Base-by-base conservation (phyloP, 2,329 filamentous ascomycete genomes). In the Pseudogymnoascus sp. region DNA sequence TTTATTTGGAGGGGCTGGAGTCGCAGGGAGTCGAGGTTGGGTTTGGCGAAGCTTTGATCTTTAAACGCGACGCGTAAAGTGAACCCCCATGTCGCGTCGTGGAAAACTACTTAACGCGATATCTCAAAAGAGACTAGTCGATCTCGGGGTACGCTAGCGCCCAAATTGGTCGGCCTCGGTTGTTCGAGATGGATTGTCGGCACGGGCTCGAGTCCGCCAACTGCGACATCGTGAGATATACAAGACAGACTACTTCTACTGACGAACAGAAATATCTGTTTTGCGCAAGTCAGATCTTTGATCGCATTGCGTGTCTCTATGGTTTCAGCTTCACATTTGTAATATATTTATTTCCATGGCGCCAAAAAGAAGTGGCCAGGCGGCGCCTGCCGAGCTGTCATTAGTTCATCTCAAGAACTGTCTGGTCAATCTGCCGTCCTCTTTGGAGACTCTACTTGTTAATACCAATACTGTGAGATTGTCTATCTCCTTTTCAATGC, bases 361-460 rank as follows among this genome's bases (percentile, higher is more conserved):
- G 27, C 58, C 59, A 42, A 61, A 61, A 33, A 17, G 67, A 41
- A 84, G 81, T 72, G 78, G 79, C 73, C 82, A 81, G 69, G 82
- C 89, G 44, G 87, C 87, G 35, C 82, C 88, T 65, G 92, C 91
- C 63, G 92, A 96, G 78, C 83, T 97, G 67, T 89, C 89, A 61
- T 83, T 97, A 64, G 85, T 91, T 58, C 90, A 92, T 68, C 82
- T 97, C 64, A 95, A 96, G 80, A 97, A 89, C 75, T 99, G 94
- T 77, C 82, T 99, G 60, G 90, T 96, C 74, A 97, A 97, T 76
- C 83, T 99, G 59, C 94, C 94, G 58, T 78, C 90, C 4, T 88
- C 90, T 27, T 80, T 99, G 62, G 92, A 95, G 62, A 88, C 90
- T 36, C 77, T 96, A 61, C 84, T 99, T 59, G 85, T 93, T 68